Evolutionary conservation across 441 rosid genomes (phyloP).

Genomic region (Dalechampia spathulata): DNA sequence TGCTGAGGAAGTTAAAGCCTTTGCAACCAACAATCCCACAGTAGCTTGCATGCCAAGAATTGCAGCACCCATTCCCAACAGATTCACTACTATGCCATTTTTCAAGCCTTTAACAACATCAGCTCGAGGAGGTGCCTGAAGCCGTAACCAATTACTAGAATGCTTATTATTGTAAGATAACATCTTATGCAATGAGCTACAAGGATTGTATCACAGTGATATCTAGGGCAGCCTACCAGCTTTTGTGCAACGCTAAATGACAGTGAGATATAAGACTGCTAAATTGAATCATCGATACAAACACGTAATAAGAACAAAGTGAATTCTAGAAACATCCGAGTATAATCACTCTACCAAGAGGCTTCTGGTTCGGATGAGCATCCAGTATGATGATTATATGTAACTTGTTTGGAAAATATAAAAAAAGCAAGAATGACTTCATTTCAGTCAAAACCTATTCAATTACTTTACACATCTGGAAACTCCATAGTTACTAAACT

Average conservation of each 20-base stretch:
- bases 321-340: conserved; percentile 7
- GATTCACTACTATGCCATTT: conserved; percentile 70
- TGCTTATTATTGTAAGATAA: background rate
- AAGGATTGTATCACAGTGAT: too few species aligned
- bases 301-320: background rate
- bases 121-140: conserved; percentile 97
- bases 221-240: too few species aligned
- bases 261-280: background rate
- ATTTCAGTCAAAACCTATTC: background rate
- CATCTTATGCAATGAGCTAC: background rate
- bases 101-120: conserved; percentile 91
- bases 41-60: conserved; percentile 97
- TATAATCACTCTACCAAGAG: background rate
- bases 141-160: conserved; percentile 3
- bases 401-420: background rate
- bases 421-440: background rate
- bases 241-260: background rate
- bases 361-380: background rate
- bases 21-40: conserved; percentile 76
- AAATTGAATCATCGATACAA: background rate
- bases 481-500: background rate
- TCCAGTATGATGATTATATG: background rate
- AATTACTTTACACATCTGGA: background rate
- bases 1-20: conserved; percentile 84
- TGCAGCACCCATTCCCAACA: conserved; percentile 95